These are phyloP conservation scores for Golubevia pallescens DNA, from an alignment of 1,284 basidiomycete species.

Conservation along the genomic window DNA sequence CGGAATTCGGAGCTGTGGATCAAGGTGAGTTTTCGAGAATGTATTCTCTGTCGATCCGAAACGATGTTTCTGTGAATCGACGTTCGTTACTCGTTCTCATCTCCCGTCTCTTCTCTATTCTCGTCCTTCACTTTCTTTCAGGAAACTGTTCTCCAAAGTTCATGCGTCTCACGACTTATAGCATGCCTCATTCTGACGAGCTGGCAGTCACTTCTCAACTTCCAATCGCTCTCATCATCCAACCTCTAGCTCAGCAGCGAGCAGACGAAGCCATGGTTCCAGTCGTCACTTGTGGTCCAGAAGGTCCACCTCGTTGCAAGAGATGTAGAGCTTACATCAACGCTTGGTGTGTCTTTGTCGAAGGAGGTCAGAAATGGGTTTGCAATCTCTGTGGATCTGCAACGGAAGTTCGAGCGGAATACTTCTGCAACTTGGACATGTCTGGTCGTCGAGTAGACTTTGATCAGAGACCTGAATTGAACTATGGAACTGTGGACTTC, in stretches of 20 bases:
- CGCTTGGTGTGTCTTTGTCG: conserved; percentile 86
- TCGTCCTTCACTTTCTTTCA: conserved; percentile 34
- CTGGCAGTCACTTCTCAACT: conserved; percentile 79
- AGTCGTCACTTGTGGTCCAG: conserved; percentile 71
- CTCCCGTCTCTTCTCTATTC: not conserved
- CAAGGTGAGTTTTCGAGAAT: conserved; percentile 74
- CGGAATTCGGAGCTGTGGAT: conserved; percentile 86
- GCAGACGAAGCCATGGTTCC: conserved; percentile 73
- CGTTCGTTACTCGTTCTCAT: too few species aligned
- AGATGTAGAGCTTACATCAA: conserved; percentile 91
- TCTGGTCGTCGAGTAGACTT: conserved; percentile 84
- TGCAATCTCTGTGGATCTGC: conserved; percentile 89
- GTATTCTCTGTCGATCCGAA: not conserved
- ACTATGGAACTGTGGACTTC: conserved; percentile 91
- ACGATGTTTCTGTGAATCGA: too few species aligned
- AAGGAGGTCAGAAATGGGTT: conserved; percentile 84
- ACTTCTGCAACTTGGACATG: conserved; percentile 84
- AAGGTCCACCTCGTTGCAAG: conserved; percentile 84
- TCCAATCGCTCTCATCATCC: conserved; percentile 54
- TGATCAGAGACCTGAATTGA: conserved; percentile 81
- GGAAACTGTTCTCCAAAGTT: conserved; percentile 76
- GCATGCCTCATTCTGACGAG: conserved; percentile 79
- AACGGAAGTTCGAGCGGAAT: conserved; percentile 74
- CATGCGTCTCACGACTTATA: conserved; percentile 74
- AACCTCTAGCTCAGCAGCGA: conserved; percentile 76